phyloP scores from a whole-genome alignment of 768 basidiomycete species.

The Tricholomella constricta region DNA sequence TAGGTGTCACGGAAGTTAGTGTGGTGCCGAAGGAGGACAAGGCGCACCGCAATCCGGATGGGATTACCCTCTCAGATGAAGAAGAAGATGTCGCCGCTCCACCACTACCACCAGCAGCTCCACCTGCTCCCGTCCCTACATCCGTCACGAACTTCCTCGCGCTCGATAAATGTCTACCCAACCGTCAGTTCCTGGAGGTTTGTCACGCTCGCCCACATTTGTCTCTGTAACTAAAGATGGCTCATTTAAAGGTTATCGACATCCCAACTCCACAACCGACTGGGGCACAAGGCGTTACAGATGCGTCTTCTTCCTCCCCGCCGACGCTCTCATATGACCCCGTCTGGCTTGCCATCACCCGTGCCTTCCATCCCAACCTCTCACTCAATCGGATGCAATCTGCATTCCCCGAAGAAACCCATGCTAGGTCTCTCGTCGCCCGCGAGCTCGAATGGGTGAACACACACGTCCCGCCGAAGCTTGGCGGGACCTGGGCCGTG shows the following conservation, averaged over 20 bases:
- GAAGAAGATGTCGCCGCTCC: constrained; percentile 42
- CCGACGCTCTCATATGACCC: constrained; percentile 68
- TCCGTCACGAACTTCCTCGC: constrained; percentile 79
- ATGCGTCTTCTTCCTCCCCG: not conserved
- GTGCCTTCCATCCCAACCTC: constrained; percentile 82
- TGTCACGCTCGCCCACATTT: constrained; percentile 3
- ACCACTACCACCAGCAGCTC: constrained; percentile 26
- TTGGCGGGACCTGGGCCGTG: constrained; percentile 41
- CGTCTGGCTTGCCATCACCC: constrained; percentile 92
- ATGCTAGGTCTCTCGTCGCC: constrained; percentile 54
- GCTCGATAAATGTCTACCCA: constrained; percentile 84
- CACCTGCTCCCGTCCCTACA: constrained; percentile 16
- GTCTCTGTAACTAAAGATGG: not conserved
- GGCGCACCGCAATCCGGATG: constrained; percentile 30
- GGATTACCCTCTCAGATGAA: constrained; percentile 48
- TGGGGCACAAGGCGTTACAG: not conserved
- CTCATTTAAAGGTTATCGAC: constrained; percentile 65
- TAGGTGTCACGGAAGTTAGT: constrained; percentile 20
- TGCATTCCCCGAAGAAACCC: constrained; percentile 59
- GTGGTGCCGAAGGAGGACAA: not conserved
- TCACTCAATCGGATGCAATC: constrained; percentile 51
- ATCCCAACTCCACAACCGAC: constrained; percentile 36
- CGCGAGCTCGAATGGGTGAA: constrained; percentile 70
- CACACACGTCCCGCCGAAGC: constrained; percentile 47
- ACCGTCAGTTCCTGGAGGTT: constrained; percentile 82